Conservation (phyloP, 192 early-diverging fungal species). For the Backusella tarrabulga region DNA sequence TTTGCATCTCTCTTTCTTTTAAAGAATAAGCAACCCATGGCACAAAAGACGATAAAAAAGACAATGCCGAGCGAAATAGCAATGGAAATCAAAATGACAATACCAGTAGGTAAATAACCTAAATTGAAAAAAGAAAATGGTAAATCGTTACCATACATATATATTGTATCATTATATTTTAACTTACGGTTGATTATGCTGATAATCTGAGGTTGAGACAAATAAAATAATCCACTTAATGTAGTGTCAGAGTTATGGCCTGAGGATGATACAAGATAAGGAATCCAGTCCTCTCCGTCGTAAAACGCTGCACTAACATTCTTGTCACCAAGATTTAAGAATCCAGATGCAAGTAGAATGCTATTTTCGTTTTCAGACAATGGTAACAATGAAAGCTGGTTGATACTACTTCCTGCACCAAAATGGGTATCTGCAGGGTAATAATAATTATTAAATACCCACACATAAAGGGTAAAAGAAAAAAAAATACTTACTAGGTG, state of each 20-base stretch:
- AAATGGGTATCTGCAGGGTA: not conserved
- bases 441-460: not conserved
- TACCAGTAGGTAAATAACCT: slow-evolving; percentile 46
- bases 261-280: slow-evolving; percentile 39
- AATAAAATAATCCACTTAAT: slow-evolving; percentile 12
- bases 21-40: slow-evolving; percentile 46
- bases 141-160: not conserved
- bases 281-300: slow-evolving; percentile 48
- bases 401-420: slow-evolving; percentile 18
- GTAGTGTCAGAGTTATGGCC: slow-evolving; percentile 9
- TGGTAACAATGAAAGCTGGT: slow-evolving; percentile 18
- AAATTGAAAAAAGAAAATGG: not conserved
- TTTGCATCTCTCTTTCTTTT: slow-evolving; percentile 26
- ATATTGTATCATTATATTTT: not conserved
- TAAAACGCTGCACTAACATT: slow-evolving; percentile 46
- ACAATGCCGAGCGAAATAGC: slow-evolving; percentile 64
- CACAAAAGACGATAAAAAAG: slow-evolving; percentile 60
- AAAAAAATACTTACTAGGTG: not conserved
- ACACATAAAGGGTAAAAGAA: not conserved
- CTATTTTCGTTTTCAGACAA: not conserved
- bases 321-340: slow-evolving; percentile 38
- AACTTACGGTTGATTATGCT: slow-evolving; percentile 4
- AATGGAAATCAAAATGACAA: slow-evolving; percentile 70
- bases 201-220: slow-evolving; percentile 5
- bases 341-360: slow-evolving; percentile 45